These are phyloP conservation scores for Tuber brumale DNA, from an alignment of 495 filamentous ascomycete species.

Conservation along the genomic window DNA sequence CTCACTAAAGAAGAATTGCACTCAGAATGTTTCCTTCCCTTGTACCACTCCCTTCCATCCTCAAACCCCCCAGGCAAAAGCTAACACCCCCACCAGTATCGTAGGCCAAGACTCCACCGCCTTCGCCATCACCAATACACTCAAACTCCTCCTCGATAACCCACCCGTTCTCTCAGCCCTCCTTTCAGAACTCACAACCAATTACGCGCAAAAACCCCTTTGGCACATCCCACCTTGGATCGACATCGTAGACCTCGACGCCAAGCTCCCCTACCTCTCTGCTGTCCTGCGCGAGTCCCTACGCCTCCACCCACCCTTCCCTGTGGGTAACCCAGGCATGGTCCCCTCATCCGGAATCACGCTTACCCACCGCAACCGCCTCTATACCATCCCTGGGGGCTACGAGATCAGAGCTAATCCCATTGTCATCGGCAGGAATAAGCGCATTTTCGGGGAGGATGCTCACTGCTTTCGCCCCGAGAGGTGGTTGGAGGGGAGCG, in stretches of 20 bases:
- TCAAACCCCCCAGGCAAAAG: conserved; percentile 8
- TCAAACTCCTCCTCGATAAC: conserved; percentile 51
- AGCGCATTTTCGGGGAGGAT: conserved; percentile 56
- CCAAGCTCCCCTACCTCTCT: conserved; percentile 55
- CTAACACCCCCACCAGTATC: conserved; percentile 24
- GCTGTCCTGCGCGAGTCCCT: conserved; percentile 63
- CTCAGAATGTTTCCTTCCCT: conserved; percentile 24
- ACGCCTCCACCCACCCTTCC: conserved; percentile 58
- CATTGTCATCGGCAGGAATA: conserved; percentile 51
- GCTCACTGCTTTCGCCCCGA: conserved; percentile 58
- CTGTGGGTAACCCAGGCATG: conserved; percentile 51
- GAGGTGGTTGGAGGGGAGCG: conserved; percentile 55
- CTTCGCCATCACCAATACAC: conserved; percentile 52
- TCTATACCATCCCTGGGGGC: conserved; percentile 47
- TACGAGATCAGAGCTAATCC: conserved; percentile 51
- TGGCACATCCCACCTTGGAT: conserved; percentile 44
- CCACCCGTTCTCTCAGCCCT: conserved; percentile 46
- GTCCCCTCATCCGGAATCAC: conserved; percentile 50
- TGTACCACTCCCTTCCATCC: neutral
- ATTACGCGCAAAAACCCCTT: conserved; percentile 34
- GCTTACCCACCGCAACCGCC: conserved; percentile 48
- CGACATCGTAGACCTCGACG: conserved; percentile 47
- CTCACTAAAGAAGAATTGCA: conserved; percentile 43
- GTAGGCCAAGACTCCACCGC: conserved; percentile 61
- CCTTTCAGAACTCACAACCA: conserved; percentile 46